Base-by-base conservation (phyloP, 176 grass and related monocot species). In the Cenchrus americanus region DNA sequence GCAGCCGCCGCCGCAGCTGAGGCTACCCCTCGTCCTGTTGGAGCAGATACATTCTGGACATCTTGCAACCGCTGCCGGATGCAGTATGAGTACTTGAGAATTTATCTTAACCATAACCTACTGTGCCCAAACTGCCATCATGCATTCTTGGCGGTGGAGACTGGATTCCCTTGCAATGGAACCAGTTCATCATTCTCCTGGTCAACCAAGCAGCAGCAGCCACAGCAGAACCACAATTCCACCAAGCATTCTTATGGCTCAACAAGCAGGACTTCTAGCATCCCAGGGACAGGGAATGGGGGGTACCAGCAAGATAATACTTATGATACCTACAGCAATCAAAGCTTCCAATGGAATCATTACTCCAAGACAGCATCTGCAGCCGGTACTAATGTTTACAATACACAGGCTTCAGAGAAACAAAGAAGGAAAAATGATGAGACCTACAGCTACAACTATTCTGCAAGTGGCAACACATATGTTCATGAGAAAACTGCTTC, bases 1-100 rank as follows among this genome's bases (percentile, higher is more conserved):
- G 79, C 89, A 0, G 81, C 80, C 3, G 85, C 78, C 2, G 78
- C 78, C 3, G 44, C 86, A 68, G 82, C 75, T 21, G 85, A 86
- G 66, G 71, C 91, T 83, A 82, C 86, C 52, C 24, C 91, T 80
- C 75, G 58, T 70, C 77, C 82, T 72, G 77, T 54, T 58, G 77
- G 85, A 17, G 78, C 83, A 26, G 87, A 93, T 63, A 98, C 95
- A 15, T 98, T 98, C 66, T 98, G 95, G 92, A 95, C 95, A 27
- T 98, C 90, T 51, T 98, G 95, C 90, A 93, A 88, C 78, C 82
- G 69, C 66, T 97, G 95, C 63, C 84, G 93, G 80, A 97, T 97
- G 95, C 95, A 97, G 88, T 94, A 97, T 41, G 95, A 97, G 76
- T 97, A 97, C 81, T 84, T 95, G 21, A 88, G 95, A 61, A 80